These are phyloP conservation scores for Ophiosphaerella narmari DNA, from an alignment of 2,329 filamentous ascomycete species.

Conservation along the genomic window DNA sequence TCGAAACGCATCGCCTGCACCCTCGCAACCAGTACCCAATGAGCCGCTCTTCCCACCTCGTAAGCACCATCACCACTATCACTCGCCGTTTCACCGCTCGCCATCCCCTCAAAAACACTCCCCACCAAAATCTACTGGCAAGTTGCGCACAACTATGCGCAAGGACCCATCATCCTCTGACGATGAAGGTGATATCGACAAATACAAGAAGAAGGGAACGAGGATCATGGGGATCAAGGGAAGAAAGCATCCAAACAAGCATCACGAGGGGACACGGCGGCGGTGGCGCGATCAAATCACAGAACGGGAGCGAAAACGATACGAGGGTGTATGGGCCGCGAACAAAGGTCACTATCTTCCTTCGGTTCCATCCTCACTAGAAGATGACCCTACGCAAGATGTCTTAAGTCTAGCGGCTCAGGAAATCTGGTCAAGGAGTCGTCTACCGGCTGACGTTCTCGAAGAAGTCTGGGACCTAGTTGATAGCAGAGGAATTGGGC, in stretches of 20 bases:
- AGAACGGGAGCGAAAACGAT: conserved; percentile 73
- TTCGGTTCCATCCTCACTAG: conserved; percentile 8
- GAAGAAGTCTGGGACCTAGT: conserved; percentile 80
- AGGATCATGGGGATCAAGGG: conserved; percentile 55
- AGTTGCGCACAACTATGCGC: conserved; percentile 69
- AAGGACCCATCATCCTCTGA: conserved; percentile 51
- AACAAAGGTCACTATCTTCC: conserved; percentile 65
- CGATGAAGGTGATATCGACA: conserved; percentile 60
- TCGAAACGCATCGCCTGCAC: conserved; percentile 53
- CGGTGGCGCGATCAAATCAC: conserved; percentile 79
- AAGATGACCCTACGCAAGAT: conserved; percentile 49
- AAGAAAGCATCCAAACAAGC: conserved; percentile 67
- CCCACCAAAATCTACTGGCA: conserved; percentile 50
- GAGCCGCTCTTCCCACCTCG: conserved; percentile 48
- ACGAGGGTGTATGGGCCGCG: conserved; percentile 84
- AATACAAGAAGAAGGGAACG: conserved; percentile 60
- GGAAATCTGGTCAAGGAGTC: conserved; percentile 75
- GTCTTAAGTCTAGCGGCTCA: conserved; percentile 71
- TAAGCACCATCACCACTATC: conserved; percentile 44
- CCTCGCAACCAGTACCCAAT: conserved; percentile 26
- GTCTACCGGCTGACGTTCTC: conserved; percentile 69
- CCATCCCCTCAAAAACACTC: conserved; percentile 44
- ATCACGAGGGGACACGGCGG: conserved; percentile 75
- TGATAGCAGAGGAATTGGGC: conserved; percentile 60
- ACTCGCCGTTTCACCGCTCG: conserved; percentile 45